phyloP scores from a whole-genome alignment of 805 yeast species.

The Candida easanensis region DNA sequence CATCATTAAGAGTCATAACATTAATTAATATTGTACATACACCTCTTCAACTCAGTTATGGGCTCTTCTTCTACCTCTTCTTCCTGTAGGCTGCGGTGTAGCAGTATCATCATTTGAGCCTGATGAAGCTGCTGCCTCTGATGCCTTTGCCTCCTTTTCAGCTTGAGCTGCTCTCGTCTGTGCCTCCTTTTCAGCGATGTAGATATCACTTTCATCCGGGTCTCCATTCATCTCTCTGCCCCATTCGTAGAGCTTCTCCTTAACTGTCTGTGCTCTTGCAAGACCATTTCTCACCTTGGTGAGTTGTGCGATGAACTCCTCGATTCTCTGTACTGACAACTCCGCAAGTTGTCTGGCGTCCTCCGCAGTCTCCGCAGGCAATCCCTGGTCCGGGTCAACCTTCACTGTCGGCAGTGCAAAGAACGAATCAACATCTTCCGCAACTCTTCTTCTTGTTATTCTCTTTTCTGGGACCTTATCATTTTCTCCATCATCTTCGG shows the following conservation, averaged over 20 bases:
- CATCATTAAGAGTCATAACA: not conserved
- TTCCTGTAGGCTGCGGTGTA: constrained; percentile 19
- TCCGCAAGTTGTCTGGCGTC: constrained; percentile 71
- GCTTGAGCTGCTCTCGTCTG: constrained; percentile 21
- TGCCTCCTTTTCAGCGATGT: constrained; percentile 32
- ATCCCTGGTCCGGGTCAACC: constrained; percentile 45
- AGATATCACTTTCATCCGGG: constrained; percentile 43
- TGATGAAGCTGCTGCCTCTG: constrained; percentile 9
- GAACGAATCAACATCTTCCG: constrained; percentile 53
- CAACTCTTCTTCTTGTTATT: constrained; percentile 27
- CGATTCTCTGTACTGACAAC: constrained; percentile 76
- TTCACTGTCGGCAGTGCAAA: constrained; percentile 56
- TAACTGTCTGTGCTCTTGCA: constrained; percentile 73
- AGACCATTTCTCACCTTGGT: constrained; percentile 71
- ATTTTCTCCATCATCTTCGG: constrained; percentile 11
- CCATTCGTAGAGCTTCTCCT: constrained; percentile 74
- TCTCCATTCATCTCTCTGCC: constrained; percentile 79
- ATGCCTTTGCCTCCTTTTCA: constrained; percentile 17
- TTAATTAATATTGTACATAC: not conserved
- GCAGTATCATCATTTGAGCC: constrained; percentile 7
- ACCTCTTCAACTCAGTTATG: not conserved
- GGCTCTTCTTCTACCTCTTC: constrained; percentile 22
- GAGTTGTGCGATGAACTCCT: constrained; percentile 82
- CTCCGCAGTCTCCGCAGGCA: constrained; percentile 56
- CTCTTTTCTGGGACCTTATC: constrained; percentile 27